Conservation (phyloP, 2,329 filamentous ascomycete species). For the Knoxdaviesia proteae region DNA sequence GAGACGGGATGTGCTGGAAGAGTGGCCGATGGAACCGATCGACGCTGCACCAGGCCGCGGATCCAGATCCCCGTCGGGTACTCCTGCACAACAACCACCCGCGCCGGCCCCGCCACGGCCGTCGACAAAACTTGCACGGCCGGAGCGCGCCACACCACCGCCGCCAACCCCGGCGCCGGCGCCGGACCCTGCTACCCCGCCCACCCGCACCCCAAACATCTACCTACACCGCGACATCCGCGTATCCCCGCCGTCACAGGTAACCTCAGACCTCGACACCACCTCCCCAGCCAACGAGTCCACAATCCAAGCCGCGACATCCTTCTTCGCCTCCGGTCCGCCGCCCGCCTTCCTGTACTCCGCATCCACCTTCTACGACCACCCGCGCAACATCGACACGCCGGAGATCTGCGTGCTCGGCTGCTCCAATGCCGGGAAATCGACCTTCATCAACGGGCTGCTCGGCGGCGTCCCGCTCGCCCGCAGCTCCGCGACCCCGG, state of each 20-base stretch:
- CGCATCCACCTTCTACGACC: constrained; percentile 23
- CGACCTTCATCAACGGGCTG: constrained; percentile 69
- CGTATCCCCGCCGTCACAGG: too few species aligned
- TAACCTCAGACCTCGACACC: too few species aligned
- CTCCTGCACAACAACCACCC: too few species aligned
- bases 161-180: background rate
- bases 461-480: constrained; percentile 28
- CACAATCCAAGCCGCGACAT: background rate
- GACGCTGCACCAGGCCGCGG: too few species aligned
- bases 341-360: constrained; percentile 25
- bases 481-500: constrained; percentile 26
- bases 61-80: too few species aligned
- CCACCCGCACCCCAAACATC: too few species aligned
- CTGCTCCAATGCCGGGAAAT: constrained; percentile 79
- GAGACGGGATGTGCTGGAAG: too few species aligned
- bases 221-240: too few species aligned
- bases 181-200: background rate
- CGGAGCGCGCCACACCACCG: background rate
- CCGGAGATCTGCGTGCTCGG: constrained; percentile 59
- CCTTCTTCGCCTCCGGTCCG: constrained; percentile 1
- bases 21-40: too few species aligned
- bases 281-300: too few species aligned
- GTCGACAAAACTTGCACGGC: too few species aligned
- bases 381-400: constrained; percentile 27
- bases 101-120: too few species aligned